A percentile compares a stretch with the other conserved stretches of the same genome.
These are phyloP conservation scores for Stropharia rugosoannulata DNA, from an alignment of 768 basidiomycete genomes.

Conservation along the genomic window DNA sequence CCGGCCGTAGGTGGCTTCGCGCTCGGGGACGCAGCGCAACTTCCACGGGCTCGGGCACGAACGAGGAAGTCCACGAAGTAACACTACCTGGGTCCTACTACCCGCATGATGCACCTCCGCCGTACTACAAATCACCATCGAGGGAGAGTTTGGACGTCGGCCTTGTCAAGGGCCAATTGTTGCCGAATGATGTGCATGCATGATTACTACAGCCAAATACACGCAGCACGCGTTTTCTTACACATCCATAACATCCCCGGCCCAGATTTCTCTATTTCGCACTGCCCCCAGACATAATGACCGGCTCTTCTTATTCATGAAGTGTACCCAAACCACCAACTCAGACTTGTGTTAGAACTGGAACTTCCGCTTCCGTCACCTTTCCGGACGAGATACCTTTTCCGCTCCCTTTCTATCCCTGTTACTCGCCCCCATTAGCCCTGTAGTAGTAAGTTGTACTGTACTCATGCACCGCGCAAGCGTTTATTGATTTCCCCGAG, in stretches of 20 bases:
- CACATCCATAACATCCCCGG: too few relatives aligned
- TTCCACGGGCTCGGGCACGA: not conserved
- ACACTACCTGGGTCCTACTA: not conserved
- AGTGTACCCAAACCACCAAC: too few relatives aligned
- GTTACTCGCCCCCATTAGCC: too few relatives aligned
- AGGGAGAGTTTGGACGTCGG: not conserved
- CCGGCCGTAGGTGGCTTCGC: not conserved
- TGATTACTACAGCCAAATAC: not conserved
- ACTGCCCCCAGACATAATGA: too few relatives aligned
- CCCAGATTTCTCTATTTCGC: too few relatives aligned
- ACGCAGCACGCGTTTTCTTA: not conserved
- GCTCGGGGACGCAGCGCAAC: not conserved
- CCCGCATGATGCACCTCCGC: not conserved
- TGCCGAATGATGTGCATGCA: not conserved
- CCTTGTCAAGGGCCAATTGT: not conserved
- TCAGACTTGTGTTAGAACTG: too few relatives aligned
- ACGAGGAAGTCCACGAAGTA: not conserved
- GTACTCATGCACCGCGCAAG: not conserved
- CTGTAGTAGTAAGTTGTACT: not conserved
- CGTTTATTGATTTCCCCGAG: not conserved
- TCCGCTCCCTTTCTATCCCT: too few relatives aligned
- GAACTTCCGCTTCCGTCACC: too few relatives aligned
- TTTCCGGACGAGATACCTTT: too few relatives aligned
- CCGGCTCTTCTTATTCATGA: too few relatives aligned
- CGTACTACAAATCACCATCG: not conserved